Conservation (phyloP, 352 stramenopile genomes). For the Phytophthora podocarpi region DNA sequence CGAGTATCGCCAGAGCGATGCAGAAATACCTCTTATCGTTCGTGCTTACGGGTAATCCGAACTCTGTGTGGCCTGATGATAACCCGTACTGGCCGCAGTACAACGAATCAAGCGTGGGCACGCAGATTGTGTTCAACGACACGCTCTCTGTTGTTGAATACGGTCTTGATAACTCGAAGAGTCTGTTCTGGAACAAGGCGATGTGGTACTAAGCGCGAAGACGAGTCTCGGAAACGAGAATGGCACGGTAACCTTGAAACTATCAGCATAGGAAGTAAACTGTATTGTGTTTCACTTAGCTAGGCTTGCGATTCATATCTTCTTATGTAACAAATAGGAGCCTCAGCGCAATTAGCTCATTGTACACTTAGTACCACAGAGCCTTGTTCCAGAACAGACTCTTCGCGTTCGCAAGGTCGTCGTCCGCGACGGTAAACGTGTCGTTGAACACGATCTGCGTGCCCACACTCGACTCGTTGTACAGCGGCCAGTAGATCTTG, state of each 20-base stretch:
- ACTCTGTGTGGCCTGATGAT: slow-evolving; percentile 19
- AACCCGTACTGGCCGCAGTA: slow-evolving; percentile 33
- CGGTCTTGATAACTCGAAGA: slow-evolving; percentile 21
- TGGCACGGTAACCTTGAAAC: no score
- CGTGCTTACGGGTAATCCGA: slow-evolving; percentile 30
- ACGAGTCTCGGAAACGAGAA: no score
- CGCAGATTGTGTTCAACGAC: slow-evolving; percentile 31
- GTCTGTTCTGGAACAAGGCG: slow-evolving; percentile 37
- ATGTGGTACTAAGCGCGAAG: slow-evolving; percentile 31
- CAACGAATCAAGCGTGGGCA: slow-evolving; percentile 14
- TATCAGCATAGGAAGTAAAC: no score
- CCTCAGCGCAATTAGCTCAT: no score
- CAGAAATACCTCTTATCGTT: slow-evolving; percentile 37
- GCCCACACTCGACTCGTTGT: slow-evolving; percentile 17
- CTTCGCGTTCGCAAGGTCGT: slow-evolving; percentile 24
- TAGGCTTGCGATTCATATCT: no score
- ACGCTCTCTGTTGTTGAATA: slow-evolving; percentile 23
- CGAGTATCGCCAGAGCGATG: slow-evolving; percentile 27
- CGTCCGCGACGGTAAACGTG: slow-evolving; percentile 19
- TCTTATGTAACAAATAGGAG: no score
- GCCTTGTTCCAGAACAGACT: slow-evolving; percentile 39
- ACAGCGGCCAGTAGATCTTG: slow-evolving; percentile 33
- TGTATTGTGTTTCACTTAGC: no score
- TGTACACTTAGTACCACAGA: slow-evolving; percentile 35
- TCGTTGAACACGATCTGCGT: slow-evolving; percentile 32